Percentiles rank a stretch among this genome's conserved stretches.
Conservation (phyloP, 2,329 filamentous ascomycete species). For the Alternaria ventricosa region DNA sequence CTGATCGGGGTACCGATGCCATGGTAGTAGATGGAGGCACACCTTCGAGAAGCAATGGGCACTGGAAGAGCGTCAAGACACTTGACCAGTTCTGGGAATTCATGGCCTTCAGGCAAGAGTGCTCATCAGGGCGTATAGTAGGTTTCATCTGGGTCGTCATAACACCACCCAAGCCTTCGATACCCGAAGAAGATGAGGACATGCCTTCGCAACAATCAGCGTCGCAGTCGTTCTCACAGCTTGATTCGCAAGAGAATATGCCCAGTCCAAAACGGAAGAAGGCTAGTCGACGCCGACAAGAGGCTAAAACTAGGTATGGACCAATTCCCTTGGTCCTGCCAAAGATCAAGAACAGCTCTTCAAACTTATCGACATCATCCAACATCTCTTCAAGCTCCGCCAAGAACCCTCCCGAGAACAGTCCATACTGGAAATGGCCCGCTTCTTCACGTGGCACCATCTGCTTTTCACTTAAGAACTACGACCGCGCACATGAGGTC, state of each 20-base stretch:
- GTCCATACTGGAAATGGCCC: slow-evolving; percentile 72
- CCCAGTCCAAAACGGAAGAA: slow-evolving; percentile 23
- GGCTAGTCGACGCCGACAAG: slow-evolving; percentile 24
- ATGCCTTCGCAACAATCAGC: slow-evolving; percentile 32
- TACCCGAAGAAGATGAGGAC: slow-evolving; percentile 41
- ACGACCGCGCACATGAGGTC: slow-evolving; percentile 72
- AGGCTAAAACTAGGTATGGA: slow-evolving; percentile 54
- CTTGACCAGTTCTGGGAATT: slow-evolving; percentile 98
- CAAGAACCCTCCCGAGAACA: slow-evolving; percentile 57
- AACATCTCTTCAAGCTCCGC: slow-evolving; percentile 51
- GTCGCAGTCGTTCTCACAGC: slow-evolving; percentile 25
- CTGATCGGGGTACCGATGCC: slow-evolving; percentile 55
- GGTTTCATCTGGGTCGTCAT: slow-evolving; percentile 96
- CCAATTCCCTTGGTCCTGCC: slow-evolving; percentile 69
- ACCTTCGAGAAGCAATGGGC: slow-evolving; percentile 62
- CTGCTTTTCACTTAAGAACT: slow-evolving; percentile 68
- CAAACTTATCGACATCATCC: slow-evolving; percentile 52
- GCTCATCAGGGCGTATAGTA: slow-evolving; percentile 87
- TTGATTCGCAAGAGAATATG: slow-evolving; percentile 23
- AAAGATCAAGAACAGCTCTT: slow-evolving; percentile 63
- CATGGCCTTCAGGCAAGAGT: slow-evolving; percentile 97
- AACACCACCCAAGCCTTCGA: slow-evolving; percentile 60
- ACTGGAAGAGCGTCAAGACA: slow-evolving; percentile 83
- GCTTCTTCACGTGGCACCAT: slow-evolving; percentile 66
- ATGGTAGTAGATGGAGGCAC: slow-evolving; percentile 49